Evolutionary conservation across 768 basidiomycete genomes (phyloP).

Genomic region (Trametes cubensis): DNA sequence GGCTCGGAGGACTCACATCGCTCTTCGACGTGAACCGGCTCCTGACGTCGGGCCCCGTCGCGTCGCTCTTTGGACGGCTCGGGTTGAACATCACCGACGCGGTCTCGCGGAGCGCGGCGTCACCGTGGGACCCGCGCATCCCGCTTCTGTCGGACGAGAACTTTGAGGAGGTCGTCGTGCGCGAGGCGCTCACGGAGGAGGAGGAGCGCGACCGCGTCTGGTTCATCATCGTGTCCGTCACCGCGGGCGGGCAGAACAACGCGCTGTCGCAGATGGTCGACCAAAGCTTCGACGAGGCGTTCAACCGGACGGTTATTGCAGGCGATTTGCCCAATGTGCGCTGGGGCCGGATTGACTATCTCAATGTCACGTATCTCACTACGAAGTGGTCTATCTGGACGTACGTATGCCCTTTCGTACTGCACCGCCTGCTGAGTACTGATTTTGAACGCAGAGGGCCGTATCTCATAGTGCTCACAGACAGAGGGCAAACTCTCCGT

Average conservation of each 20-base stretch:
- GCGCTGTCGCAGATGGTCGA: constrained; percentile 73
- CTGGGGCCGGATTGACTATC: constrained; percentile 87
- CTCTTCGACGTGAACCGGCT: constrained; percentile 36
- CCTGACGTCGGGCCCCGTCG: constrained; percentile 57
- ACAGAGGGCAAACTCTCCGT: constrained; percentile 77
- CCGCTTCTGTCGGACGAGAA: constrained; percentile 84
- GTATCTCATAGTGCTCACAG: constrained; percentile 65
- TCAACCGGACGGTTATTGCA: constrained; percentile 59
- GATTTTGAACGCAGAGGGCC: constrained; percentile 60
- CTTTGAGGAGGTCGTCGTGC: constrained; percentile 68
- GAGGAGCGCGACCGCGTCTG: constrained; percentile 76
- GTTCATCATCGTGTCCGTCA: constrained; percentile 78
- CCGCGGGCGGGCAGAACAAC: constrained; percentile 54
- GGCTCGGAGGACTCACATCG: constrained; percentile 2
- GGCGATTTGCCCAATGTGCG: constrained; percentile 71
- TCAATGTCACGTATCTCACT: constrained; percentile 80
- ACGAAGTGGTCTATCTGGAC: constrained; percentile 87
- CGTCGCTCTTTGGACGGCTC: constrained; percentile 52
- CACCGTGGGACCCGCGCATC: constrained; percentile 71
- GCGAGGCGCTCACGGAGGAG: constrained; percentile 59
- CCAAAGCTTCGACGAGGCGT: constrained; percentile 73
- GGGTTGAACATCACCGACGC: constrained; percentile 76
- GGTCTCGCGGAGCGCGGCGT: constrained; percentile 38
- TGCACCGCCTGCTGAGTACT: not conserved
- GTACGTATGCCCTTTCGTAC: constrained; percentile 47